Evolutionary conservation across 768 basidiomycete species (phyloP), one percentile per base, ranked within the genome.

Genomic region (Steccherinum ochraceum): DNA sequence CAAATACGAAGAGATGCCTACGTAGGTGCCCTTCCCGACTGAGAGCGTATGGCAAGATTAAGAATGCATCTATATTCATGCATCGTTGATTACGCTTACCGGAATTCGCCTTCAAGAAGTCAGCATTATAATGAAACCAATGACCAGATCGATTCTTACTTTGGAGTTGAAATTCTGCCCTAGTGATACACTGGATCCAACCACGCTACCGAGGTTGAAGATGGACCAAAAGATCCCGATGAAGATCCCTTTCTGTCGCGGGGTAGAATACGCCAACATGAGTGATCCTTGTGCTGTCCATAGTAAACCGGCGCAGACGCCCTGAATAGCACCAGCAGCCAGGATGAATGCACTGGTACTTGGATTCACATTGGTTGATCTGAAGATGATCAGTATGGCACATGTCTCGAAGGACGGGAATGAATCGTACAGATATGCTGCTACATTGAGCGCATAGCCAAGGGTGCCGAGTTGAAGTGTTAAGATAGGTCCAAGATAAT

Each of bases 251-350:
- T 91, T 91, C 62, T 90, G 79, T 40, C 65, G 59, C 62, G 90
- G 89, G 0, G 86, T 88, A 0, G 88, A 84, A 64, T 91, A 91
- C 3, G 86, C 79, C 65, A 92, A 68, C 81, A 90, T 89, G 52
- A 91, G 69, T 13, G 79, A 83, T 13, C 89, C 89, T 60, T 91
- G 88, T 0, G 88, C 86, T 0, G 87, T 84, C 89, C 89, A 91
- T 5, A 91, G 68, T 40, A 91, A 60, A 12, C 73, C 77, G 11
- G 78, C 88, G 58, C 84, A 87, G 45, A 88, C 54, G 16, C 89
- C 89, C 18, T 89, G 79, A 50, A 86, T 60, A 30, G 83, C 84
- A 19, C 88, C 89, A 3, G 86, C 74, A 16, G 72, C 77, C 54
- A 90, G 78, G 42, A 86, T 80, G 61, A 90, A 91, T 24, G 68